These are phyloP conservation scores for Forsythia suspensa DNA, from an alignment of 257 asterid species.

Conservation along the genomic window DNA sequence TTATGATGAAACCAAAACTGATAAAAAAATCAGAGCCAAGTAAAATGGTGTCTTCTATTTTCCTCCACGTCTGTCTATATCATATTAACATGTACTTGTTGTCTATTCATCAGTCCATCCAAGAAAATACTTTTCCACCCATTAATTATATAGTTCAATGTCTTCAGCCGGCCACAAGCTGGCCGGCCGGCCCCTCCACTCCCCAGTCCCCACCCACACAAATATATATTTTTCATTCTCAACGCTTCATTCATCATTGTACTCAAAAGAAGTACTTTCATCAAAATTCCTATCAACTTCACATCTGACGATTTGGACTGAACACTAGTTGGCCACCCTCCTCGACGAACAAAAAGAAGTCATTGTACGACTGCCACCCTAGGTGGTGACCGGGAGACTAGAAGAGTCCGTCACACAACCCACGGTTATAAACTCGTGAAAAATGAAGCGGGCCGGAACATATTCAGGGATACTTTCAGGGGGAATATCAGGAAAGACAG, in stretches of 20 bases:
- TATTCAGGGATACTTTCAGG: slow-evolving; percentile 65
- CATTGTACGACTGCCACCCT: neutral
- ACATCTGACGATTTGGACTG: no score
- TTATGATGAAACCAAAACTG: no score
- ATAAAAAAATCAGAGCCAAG: no score
- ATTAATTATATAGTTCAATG: neutral
- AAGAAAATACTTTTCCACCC: no score
- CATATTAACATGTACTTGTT: no score
- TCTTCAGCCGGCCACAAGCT: slow-evolving; percentile 33
- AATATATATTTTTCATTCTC: neutral
- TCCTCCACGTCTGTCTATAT: no score
- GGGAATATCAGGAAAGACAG: slow-evolving; percentile 43
- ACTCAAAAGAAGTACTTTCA: neutral
- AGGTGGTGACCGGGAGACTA: neutral
- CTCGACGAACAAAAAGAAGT: no score
- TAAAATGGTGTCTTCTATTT: no score
- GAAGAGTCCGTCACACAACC: neutral
- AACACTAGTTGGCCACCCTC: neutral
- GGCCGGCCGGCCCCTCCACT: slow-evolving; percentile 29
- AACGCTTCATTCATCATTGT: neutral
- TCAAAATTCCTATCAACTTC: neutral
- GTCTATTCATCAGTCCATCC: neutral
- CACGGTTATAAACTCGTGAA: neutral
- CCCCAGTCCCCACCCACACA: neutral
- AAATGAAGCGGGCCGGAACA: slow-evolving; percentile 76